Percentiles rank a stretch among this genome's conserved stretches.
Conservation (phyloP, 1,139 yeast genomes). For the Candida tunisiensis region DNA sequence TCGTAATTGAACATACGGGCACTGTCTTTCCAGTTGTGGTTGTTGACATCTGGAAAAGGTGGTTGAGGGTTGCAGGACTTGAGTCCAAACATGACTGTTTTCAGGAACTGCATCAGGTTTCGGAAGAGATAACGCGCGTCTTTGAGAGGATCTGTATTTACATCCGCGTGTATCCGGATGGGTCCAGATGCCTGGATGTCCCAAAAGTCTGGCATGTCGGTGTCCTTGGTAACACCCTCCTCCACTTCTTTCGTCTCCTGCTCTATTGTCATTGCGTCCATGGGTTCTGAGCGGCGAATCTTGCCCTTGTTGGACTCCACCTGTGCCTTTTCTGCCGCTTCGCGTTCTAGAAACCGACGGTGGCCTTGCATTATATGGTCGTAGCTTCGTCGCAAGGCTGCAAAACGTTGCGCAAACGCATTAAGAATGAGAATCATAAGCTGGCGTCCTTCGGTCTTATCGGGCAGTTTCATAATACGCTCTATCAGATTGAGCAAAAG, state of each 20-base stretch:
- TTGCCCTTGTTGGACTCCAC: conserved; percentile 1
- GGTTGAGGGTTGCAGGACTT: conserved; percentile 86
- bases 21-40: conserved; percentile 71
- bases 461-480: conserved; percentile 67
- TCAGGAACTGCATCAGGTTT: conserved; percentile 76
- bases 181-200: conserved; percentile 33
- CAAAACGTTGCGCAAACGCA: conserved; percentile 74
- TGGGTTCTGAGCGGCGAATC: no score
- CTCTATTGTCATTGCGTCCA: conserved; percentile 3
- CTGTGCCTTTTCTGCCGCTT: neutral
- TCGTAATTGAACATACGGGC: conserved; percentile 74
- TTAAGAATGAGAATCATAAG: conserved; percentile 49
- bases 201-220: conserved; percentile 22
- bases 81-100: conserved; percentile 79
- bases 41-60: conserved; percentile 41
- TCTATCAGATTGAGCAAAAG: conserved; percentile 76
- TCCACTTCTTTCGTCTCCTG: conserved; percentile 5
- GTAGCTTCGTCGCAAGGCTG: conserved; percentile 56
- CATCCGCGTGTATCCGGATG: conserved; percentile 26
- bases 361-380: conserved; percentile 52
- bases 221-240: conserved; percentile 1
- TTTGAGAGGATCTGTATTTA: conserved; percentile 49
- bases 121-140: conserved; percentile 83
- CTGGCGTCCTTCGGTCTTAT: conserved; percentile 74
- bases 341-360: conserved; percentile 7